Evolutionary conservation across 129 eudicot species (phyloP), one percentile per base, ranked within the genome.

Genomic region (Calendula officinalis): DNA sequence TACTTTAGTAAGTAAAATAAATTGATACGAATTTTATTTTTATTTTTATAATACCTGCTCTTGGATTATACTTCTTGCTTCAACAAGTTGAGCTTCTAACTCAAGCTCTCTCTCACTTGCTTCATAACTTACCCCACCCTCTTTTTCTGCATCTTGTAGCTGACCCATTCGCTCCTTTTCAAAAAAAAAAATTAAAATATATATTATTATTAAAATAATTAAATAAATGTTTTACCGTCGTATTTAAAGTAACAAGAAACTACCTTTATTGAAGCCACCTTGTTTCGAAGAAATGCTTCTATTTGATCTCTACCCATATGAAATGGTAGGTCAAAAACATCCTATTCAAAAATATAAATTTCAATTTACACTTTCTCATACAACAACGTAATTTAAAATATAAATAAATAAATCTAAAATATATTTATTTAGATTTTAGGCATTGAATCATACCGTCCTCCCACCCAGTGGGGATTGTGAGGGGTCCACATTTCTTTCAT

Each of bases 301-400:
- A 94, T 94, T 78, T 94, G 97, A 86, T 84, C 86, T 73, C 99
- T 88, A 51, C 85, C 99, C 99, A 94, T 88, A 86, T 94, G 89
- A 74, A 94, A 88, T 30, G 99, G 99, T 47, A 94, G 81, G 75
- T 94, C 99, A 80, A 94, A 94, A 52, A 94, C 92, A 81, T 94
- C 99, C 99, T 94, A 83, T 50, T 57, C 30, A 22, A 22, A 48
- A 27, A 16, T 9, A 68, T 13, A 30, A 77, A 75, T 44, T 41
- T 52, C 51, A 64, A 40, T 9, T 53, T 55, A 64, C 62, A 46
- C 7, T 22, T 70, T 70, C 33, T 16, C 43, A 62, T 32, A 14
- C 14, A 37, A 50, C 43, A 60, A n/a, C 15, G 8, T 8, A 22
- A 22, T 22, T 22, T 22, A 22, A 22, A 22, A 22, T 0, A 22